Conservation (phyloP, 306 rosid genomes). For the Delonix regia region DNA sequence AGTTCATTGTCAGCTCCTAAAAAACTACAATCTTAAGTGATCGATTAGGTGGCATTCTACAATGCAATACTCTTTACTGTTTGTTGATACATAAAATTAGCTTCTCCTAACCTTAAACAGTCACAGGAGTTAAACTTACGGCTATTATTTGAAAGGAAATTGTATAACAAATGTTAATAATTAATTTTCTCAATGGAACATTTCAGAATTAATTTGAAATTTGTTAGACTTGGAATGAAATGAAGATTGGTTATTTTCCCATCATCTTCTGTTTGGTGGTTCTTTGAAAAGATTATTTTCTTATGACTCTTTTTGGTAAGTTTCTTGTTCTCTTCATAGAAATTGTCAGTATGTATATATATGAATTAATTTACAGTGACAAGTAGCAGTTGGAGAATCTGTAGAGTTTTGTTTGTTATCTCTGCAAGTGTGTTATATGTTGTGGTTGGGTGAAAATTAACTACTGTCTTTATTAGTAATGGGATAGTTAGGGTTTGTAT, state of each 20-base stretch:
- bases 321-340: neutral
- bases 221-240: conserved; percentile 23
- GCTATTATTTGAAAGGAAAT: conserved; percentile 8
- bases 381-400: too few species aligned
- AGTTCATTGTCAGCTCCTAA: neutral
- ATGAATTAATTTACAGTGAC: neutral
- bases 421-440: neutral
- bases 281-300: neutral
- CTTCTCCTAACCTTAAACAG: conserved; percentile 20
- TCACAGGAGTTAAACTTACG: conserved; percentile 3
- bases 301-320: neutral
- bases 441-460: neutral
- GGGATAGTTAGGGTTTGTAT: neutral
- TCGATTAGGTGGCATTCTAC: conserved; percentile 16
- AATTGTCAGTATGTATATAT: neutral
- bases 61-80: conserved; percentile 18
- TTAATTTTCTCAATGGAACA: conserved; percentile 5
- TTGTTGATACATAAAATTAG: conserved; percentile 25
- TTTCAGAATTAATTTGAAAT: conserved; percentile 29
- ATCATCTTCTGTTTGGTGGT: conserved; percentile 3
- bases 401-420: neutral
- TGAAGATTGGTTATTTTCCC: conserved; percentile 34
- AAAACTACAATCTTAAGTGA: neutral
- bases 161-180: conserved; percentile 4
- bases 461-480: neutral